Percentiles rank a stretch among this genome's conserved stretches.
Evolutionary conservation across 2,329 filamentous ascomycete genomes (phyloP).

Genomic region (Pyricularia pennisetigena): DNA sequence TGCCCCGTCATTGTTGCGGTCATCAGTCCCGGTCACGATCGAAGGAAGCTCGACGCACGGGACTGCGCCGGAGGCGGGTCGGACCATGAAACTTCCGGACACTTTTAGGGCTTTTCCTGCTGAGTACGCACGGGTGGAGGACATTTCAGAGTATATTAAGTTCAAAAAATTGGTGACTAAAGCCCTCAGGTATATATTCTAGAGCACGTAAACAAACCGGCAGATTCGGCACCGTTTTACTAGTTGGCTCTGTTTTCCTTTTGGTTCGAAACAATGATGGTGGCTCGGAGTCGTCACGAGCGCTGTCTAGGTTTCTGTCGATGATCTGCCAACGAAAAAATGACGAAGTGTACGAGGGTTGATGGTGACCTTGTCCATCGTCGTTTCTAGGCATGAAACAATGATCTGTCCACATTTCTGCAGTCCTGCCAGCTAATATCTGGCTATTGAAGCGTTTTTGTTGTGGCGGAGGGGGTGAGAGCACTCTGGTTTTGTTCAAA

Average conservation of each 20-base stretch:
- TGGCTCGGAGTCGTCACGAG: neutral
- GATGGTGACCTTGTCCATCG: neutral
- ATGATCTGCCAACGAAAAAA: neutral
- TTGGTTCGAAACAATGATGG: neutral
- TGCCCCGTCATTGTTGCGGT: too few species aligned
- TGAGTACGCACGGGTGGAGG: slow-evolving; percentile 22
- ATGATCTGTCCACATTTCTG: neutral
- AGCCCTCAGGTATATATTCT: too few species aligned
- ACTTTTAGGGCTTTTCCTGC: too few species aligned
- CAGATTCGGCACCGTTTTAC: neutral
- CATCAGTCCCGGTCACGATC: too few species aligned
- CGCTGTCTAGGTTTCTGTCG: too few species aligned
- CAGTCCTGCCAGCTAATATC: neutral
- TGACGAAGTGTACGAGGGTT: neutral
- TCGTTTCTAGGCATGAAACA: neutral
- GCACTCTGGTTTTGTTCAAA: neutral
- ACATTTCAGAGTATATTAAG: too few species aligned
- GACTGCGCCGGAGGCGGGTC: too few species aligned
- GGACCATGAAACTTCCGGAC: too few species aligned
- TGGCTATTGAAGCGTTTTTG: neutral
- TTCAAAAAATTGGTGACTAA: too few species aligned
- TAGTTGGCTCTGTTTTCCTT: neutral
- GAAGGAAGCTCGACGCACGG: too few species aligned
- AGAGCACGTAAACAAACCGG: neutral
- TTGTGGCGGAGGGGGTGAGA: neutral